Conservation (phyloP, 805 yeast genomes). For the Suhomyces pyralidae region DNA sequence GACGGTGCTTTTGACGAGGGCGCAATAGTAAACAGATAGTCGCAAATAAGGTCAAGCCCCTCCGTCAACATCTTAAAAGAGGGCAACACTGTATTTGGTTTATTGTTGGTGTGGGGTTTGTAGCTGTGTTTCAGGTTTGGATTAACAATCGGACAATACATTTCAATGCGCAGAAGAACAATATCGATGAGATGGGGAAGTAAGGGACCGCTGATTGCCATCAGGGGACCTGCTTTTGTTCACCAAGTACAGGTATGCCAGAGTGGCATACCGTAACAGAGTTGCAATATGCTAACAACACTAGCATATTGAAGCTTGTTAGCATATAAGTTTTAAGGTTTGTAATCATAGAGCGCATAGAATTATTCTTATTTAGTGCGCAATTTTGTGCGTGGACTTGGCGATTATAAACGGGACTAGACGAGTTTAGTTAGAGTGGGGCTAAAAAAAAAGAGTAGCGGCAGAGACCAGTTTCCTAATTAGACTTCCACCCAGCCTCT, state of each 20-base stretch:
- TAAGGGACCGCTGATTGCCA: neutral
- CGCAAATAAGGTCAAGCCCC: neutral
- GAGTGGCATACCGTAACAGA: neutral
- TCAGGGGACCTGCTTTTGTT: neutral
- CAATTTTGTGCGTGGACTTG: neutral
- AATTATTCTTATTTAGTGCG: neutral
- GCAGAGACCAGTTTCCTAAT: neutral
- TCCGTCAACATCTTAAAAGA: neutral
- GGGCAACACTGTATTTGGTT: neutral
- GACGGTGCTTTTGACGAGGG: neutral
- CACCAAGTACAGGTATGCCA: neutral
- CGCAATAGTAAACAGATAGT: neutral
- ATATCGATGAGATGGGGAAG: constrained; percentile 4
- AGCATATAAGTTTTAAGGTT: neutral
- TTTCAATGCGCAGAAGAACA: constrained; percentile 1
- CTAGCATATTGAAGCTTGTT: neutral
- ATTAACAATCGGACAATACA: constrained; percentile 1
- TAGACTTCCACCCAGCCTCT: too few relatives aligned
- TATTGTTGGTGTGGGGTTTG: neutral
- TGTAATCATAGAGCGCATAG: neutral
- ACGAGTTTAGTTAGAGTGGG: neutral
- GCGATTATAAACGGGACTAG: neutral
- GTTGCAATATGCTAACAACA: neutral
- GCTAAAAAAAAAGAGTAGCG: neutral
- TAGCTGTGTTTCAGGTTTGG: constrained; percentile 2